These are phyloP conservation scores for Globisporangium okanoganense DNA, from an alignment of 352 stramenopile genomes.

Conservation along the genomic window DNA sequence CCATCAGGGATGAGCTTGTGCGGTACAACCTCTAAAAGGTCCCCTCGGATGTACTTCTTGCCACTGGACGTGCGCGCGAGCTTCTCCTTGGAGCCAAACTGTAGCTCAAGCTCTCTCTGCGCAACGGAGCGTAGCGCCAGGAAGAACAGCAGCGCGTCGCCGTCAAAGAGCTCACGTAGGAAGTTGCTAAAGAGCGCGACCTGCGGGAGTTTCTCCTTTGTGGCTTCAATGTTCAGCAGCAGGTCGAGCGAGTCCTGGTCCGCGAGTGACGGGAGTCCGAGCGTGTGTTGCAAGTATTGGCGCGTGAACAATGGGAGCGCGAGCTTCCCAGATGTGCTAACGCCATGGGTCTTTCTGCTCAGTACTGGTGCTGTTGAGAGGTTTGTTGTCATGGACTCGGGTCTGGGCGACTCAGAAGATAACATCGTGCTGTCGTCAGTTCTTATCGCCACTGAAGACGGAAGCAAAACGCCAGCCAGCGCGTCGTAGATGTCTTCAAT, in stretches of 20 bases:
- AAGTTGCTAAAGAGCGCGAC: slow-evolving; percentile 59
- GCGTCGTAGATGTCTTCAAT: slow-evolving; percentile 69
- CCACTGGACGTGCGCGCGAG: slow-evolving; percentile 37
- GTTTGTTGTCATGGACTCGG: neutral
- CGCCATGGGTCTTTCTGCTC: neutral
- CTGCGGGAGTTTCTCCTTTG: slow-evolving; percentile 39
- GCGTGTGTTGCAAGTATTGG: slow-evolving; percentile 39
- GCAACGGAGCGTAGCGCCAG: slow-evolving; percentile 39
- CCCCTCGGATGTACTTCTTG: slow-evolving; percentile 40
- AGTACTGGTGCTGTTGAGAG: neutral
- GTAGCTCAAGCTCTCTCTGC: slow-evolving; percentile 51
- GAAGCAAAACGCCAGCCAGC: slow-evolving; percentile 23
- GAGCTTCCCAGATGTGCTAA: slow-evolving; percentile 13
- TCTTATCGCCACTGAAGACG: neutral
- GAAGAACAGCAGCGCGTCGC: slow-evolving; percentile 65
- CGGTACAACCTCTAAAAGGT: slow-evolving; percentile 26
- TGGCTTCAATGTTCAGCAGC: slow-evolving; percentile 58
- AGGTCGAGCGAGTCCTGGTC: slow-evolving; percentile 75
- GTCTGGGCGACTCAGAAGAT: neutral
- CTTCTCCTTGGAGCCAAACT: slow-evolving; percentile 60
- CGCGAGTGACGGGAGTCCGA: slow-evolving; percentile 50
- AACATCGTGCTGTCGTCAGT: neutral
- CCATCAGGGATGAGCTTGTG: slow-evolving; percentile 57
- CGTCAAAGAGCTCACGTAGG: slow-evolving; percentile 62
- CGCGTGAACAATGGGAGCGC: slow-evolving; percentile 61